Percentiles rank a stretch among this genome's conserved stretches.
Conservation (phyloP, 768 basidiomycete genomes). For the Boletales sp. region DNA sequence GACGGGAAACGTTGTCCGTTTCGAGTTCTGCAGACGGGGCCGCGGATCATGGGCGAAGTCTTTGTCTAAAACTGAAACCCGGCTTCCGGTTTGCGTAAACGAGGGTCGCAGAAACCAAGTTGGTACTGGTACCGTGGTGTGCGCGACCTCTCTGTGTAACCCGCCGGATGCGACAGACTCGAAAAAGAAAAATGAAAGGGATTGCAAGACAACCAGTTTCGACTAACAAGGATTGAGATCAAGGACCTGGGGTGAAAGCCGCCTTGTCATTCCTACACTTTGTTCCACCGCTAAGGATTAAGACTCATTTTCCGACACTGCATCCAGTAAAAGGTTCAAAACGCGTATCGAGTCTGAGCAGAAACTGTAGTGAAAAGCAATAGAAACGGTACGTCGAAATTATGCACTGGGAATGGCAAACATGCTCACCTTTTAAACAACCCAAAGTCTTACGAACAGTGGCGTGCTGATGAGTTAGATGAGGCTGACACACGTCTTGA, state of each 20-base stretch:
- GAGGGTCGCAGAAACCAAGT: slow-evolving; percentile 65
- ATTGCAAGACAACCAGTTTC: slow-evolving; percentile 68
- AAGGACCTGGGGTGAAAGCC: slow-evolving; percentile 57
- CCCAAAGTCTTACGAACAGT: slow-evolving; percentile 71
- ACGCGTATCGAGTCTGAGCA: slow-evolving; percentile 87
- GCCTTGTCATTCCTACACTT: slow-evolving; percentile 57
- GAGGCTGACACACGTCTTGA: slow-evolving; percentile 59
- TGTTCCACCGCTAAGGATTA: slow-evolving; percentile 35
- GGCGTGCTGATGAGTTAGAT: slow-evolving; percentile 65
- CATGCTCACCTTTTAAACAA: slow-evolving; percentile 51
- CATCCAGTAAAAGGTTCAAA: slow-evolving; percentile 68
- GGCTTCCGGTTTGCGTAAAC: slow-evolving; percentile 45
- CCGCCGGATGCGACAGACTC: slow-evolving; percentile 16
- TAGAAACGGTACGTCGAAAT: slow-evolving; percentile 54
- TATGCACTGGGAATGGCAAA: not conserved
- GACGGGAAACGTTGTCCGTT: slow-evolving; percentile 11
- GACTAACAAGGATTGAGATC: slow-evolving; percentile 45
- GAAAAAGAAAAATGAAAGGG: slow-evolving; percentile 66
- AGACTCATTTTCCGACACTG: slow-evolving; percentile 59
- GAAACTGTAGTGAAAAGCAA: slow-evolving; percentile 79
- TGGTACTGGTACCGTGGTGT: slow-evolving; percentile 29
- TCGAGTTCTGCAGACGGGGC: slow-evolving; percentile 10
- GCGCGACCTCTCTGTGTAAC: slow-evolving; percentile 9
- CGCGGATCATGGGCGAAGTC: slow-evolving; percentile 28
- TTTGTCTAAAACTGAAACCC: slow-evolving; percentile 23